These are phyloP conservation scores for Dictyostelium brefeldianum DNA, from an alignment of 78 protist species.

Conservation along the genomic window DNA sequence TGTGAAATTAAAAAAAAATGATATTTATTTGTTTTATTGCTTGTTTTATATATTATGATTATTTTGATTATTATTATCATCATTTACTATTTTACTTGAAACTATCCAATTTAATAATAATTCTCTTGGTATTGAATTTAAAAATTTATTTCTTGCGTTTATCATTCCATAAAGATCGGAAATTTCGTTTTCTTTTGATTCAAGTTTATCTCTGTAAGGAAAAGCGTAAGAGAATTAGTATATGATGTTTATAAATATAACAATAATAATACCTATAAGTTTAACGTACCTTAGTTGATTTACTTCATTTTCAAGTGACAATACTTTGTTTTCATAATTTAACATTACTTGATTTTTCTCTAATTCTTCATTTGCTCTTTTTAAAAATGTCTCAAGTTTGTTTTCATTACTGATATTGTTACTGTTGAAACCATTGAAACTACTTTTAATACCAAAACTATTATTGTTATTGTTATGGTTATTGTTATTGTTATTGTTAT, in stretches of 20 bases:
- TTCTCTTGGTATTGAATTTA: conserved; percentile 58
- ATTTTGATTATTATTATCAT: neutral
- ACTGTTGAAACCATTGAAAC: neutral
- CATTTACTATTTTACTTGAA: neutral
- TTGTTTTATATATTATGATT: neutral
- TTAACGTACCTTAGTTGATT: neutral
- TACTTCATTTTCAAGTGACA: neutral
- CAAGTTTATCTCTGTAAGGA: conserved; percentile 36
- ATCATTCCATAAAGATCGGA: conserved; percentile 18
- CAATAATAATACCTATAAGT: too few relatives aligned
- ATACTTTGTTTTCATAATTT: neutral
- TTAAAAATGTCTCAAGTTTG: neutral
- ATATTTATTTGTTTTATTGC: neutral
- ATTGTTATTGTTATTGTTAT: neutral
- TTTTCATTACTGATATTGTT: neutral
- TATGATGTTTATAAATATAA: too few relatives aligned
- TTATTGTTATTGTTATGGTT: neutral
- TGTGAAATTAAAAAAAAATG: neutral
- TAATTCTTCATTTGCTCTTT: neutral
- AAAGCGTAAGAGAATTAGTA: too few relatives aligned
- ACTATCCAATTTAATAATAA: conserved; percentile 54
- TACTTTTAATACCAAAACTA: too few relatives aligned
- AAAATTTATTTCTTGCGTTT: conserved; percentile 32
- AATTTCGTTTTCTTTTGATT: conserved; percentile 44
- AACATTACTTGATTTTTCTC: neutral